phyloP scores from a whole-genome alignment of 148 eudicot species.

The Amaranthus cruentus region DNA sequence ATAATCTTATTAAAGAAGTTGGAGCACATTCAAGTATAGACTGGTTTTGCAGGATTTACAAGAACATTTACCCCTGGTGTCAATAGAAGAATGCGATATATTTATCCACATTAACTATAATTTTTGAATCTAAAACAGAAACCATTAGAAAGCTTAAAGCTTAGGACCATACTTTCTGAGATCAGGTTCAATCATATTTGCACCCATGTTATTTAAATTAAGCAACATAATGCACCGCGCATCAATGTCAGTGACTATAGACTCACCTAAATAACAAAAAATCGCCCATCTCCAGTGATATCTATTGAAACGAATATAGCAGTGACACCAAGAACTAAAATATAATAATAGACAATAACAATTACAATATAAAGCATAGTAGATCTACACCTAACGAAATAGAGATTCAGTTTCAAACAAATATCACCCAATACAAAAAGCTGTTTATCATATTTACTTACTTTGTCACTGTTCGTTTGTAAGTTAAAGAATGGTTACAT shows the following conservation, averaged over 20 bases:
- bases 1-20: neutral
- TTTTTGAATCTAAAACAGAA: neutral
- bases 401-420: too few relatives aligned
- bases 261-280: conserved; percentile 64
- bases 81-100: conserved; percentile 40
- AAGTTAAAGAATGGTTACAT: too few relatives aligned
- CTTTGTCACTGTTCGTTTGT: too few relatives aligned
- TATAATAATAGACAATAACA: neutral
- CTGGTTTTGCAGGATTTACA: too few relatives aligned
- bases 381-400: too few relatives aligned
- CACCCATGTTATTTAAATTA: conserved; percentile 46
- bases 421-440: too few relatives aligned
- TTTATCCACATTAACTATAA: neutral
- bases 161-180: conserved; percentile 43
- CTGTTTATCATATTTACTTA: too few relatives aligned
- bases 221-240: conserved; percentile 62
- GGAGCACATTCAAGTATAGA: conserved; percentile 1
- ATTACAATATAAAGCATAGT: too few relatives aligned
- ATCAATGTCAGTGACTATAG: conserved; percentile 26
- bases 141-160: neutral
- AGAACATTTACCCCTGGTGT: too few relatives aligned
- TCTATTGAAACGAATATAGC: conserved; percentile 32
- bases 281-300: conserved; percentile 64
- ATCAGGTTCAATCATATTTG: conserved; percentile 35
- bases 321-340: neutral